Conservation (phyloP, 805 yeast genomes). For the Candida morakotiae region DNA sequence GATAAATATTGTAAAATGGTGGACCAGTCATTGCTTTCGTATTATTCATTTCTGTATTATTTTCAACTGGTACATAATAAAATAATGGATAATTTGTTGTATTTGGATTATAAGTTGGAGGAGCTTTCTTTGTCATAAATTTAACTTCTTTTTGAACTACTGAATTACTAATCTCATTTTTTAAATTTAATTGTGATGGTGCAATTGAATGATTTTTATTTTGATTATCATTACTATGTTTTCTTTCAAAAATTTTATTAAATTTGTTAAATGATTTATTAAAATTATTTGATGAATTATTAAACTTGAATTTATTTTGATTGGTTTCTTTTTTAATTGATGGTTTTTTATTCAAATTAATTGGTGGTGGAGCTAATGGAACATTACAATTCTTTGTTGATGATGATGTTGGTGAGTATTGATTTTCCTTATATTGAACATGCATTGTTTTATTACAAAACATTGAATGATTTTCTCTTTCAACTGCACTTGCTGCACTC, state of each 20-base stretch:
- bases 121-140: no score
- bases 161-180: not conserved
- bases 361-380: conserved; percentile 78
- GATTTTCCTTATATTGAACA: conserved; percentile 74
- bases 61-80: conserved; percentile 9
- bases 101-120: not conserved
- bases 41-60: not conserved
- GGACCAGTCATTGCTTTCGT: not conserved
- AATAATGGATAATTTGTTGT: conserved; percentile 7
- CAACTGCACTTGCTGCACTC: conserved; percentile 85
- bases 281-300: conserved; percentile 12
- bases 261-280: conserved; percentile 6
- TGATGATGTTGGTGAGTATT: conserved; percentile 8
- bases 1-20: conserved; percentile 9
- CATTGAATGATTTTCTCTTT: conserved; percentile 76
- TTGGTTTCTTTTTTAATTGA: conserved; percentile 21
- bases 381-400: conserved; percentile 15
- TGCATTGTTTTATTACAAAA: conserved; percentile 73
- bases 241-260: no score
- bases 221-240: no score
- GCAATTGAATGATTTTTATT: conserved; percentile 4
- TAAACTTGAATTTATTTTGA: conserved; percentile 9
- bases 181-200: conserved; percentile 9
- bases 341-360: conserved; percentile 38
- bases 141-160: no score